Base-by-base conservation (phyloP, 2,329 filamentous ascomycete genomes). In the Ceratocystis ficicola region DNA sequence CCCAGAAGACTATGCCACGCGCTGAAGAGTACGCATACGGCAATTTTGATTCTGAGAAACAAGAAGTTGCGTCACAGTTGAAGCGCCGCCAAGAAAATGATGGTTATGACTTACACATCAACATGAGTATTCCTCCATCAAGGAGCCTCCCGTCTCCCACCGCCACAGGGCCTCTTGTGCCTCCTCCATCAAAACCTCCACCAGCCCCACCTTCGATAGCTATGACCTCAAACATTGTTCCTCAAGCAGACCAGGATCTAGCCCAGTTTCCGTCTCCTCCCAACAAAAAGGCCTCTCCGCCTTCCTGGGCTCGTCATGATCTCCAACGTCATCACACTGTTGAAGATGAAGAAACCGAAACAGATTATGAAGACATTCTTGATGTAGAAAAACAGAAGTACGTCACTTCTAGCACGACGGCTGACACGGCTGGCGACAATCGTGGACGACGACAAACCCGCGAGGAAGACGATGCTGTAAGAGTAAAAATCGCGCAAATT, bases 391-490 rank as follows among this genome's bases (percentile, higher is more conserved):
- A 78, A 10, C 36, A 41, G 12, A 41, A 15, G 10, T 15, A 4
- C 10, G 12, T 1, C 8, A 15, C 15, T 15, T 41, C 36, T 15
- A 41, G 3, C 36, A 41, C 12, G 10, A 5, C 10, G 12, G 4
- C 36, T 41, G 36, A 41, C 3, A 41, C 36, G 10, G 3, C 86
- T 62, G 77, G 81, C 0, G 78, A 82, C 12, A 78, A 84, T 64
- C 83, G 92, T 68, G 93, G 91, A 7, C 83, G 91, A 67, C 82
- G 90, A 70, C 90, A 88, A 74, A 96, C 91, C 2, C 83, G 92
- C 64, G 90, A 93, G 73, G 90, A 96, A 68, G 92, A 96, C 71
- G 90, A 96, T 70, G 81, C 81, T 65, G 83, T 90, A 65, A 84
- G 92, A 61, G 89, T 93, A 72, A 79, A 84, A 15, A 74, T 86